Conservation (phyloP, 352 stramenopile genomes). For the Thraustotheca clavata region DNA sequence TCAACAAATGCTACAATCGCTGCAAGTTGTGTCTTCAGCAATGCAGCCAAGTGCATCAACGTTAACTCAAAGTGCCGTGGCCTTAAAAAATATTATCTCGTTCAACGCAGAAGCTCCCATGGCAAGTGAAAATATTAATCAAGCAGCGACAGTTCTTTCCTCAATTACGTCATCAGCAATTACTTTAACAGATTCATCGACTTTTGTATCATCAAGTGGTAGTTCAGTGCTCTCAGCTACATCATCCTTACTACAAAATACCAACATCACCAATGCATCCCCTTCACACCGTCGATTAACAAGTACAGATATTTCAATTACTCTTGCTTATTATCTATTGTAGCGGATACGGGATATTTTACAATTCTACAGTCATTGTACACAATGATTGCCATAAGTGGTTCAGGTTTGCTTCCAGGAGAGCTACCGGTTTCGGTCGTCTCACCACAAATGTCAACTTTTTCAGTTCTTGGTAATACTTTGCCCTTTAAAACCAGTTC, state of each 20-base stretch:
- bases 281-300: neutral
- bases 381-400: slow-evolving; percentile 37
- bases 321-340: neutral
- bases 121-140: slow-evolving; percentile 24
- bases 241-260: neutral
- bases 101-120: slow-evolving; percentile 23
- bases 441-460: slow-evolving; percentile 28
- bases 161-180: slow-evolving; percentile 41
- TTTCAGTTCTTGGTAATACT: slow-evolving; percentile 29
- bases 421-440: slow-evolving; percentile 31
- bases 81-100: slow-evolving; percentile 22
- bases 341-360: slow-evolving; percentile 20
- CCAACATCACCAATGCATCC: neutral
- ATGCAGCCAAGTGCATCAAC: slow-evolving; percentile 36
- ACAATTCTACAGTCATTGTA: slow-evolving; percentile 42
- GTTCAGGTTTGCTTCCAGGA: slow-evolving; percentile 34
- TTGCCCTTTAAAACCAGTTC: slow-evolving; percentile 29
- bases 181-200: slow-evolving; percentile 26
- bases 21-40: slow-evolving; percentile 23
- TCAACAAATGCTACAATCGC: slow-evolving; percentile 35
- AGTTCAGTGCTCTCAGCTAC: neutral
- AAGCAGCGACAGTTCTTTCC: slow-evolving; percentile 35
- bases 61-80: slow-evolving; percentile 44
- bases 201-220: slow-evolving; percentile 31
- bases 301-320: neutral